Base-by-base conservation (phyloP, 495 filamentous ascomycete species). In the Aspergillus sclerotioniger region DNA sequence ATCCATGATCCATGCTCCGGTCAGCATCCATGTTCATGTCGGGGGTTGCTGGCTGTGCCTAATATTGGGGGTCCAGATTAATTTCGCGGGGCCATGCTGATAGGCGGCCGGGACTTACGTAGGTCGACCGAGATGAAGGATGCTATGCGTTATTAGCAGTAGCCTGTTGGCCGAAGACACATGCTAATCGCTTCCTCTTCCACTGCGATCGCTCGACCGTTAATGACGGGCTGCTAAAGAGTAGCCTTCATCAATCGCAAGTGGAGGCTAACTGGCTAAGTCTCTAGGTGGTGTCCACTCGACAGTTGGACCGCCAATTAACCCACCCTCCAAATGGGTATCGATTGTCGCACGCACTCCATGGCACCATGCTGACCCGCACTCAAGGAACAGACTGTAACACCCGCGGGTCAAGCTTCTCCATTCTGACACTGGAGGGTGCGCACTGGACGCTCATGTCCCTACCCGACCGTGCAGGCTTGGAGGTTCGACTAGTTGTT, bases 361-460 rank as follows among this genome's bases (percentile, higher is more conserved):
- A 41, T 41, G 37, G 37, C 37, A 41, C 37, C 37, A 41, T n/a
- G 10, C 37, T n/a, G 37, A 41, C 37, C 47, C 13, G 47, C 47
- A 21, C 19, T 29, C 28, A 13, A 49, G 46, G 20, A 49, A 28
- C 46, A 13, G 46, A 12, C 46, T 49, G 13, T n/a, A 49, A 13
- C 12, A 15, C 37, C 37, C 33, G 33, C 5, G 13, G 37, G 54
- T 52, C 61, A 63, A 60, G 57, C 57, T 51, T 60, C 46, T 51
- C 44, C 52, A 51, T 54, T 32, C 21, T 48, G 47, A 52, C 17
- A 28, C 17, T 46, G 44, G 19, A 46, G 19, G 19, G 44, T 46
- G 44, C 16, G 44, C 13, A 10, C 17, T 46, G 44, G 44, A 21
- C 44, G 44, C 17, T 5, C 47, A 50, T 50, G 47, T 12, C 47